Base-by-base conservation (phyloP, 768 basidiomycete species). In the Suillus luteus region DNA sequence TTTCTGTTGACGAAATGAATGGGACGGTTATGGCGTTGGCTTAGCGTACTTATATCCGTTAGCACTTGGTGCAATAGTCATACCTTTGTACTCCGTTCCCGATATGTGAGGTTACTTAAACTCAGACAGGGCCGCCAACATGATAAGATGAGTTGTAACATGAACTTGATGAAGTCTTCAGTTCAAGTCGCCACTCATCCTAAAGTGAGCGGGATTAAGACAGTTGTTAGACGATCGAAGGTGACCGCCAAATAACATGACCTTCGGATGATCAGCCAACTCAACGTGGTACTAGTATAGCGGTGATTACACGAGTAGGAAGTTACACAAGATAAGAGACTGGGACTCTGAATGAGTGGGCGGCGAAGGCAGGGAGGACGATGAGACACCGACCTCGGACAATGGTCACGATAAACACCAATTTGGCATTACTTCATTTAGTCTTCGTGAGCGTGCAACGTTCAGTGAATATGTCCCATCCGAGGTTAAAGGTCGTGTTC, bases 401-500 rank as follows among this genome's bases (percentile, higher is more conserved):
- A 55, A 15, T n/a, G 15, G 35, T 37, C 14, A 52, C 27, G 12
- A 24, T 46, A n/a, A n/a, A 17, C n/a, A 15, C 12, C 40, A 27
- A 19, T 55, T 46, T 14, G 49, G 22, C 35, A 37, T 55, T n/a
- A 48, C 12, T 60, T 54, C 14, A 22, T 14, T 60, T 31, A 17
- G 48, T 24, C 31, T 33, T 31, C 17, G 17, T 19, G 19, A 54
- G 2, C 19, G 9, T 54, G 31, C 1, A 33, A n/a, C 10, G 10
- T 54, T 31, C 19, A n/a, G 19, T 33, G 2, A 19, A 0, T 12
- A 2, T 0, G 31, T 54, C 5, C 11, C 31, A n/a, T 49, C 38
- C 5, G 6, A 61, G n/a, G 54, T 59, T 61, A 6, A 31, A 61
- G 24, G 8, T 59, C 15, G 54, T 61, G n/a, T 27, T 57, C 24